These are phyloP conservation scores for Fraxinus velutina DNA, from an alignment of 305 asterid species.

Conservation along the genomic window DNA sequence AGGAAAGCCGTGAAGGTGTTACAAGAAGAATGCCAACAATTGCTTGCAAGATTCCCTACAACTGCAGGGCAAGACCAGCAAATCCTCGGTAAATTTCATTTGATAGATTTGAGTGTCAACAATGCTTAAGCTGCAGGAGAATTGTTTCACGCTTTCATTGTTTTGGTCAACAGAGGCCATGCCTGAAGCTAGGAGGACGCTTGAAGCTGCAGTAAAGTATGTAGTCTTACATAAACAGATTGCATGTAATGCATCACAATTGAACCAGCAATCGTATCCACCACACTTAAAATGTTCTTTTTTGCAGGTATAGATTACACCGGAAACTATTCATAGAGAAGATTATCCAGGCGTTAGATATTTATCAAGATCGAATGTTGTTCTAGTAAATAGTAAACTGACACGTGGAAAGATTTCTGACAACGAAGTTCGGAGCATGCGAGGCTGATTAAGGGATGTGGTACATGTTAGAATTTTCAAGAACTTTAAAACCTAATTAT, in stretches of 20 bases:
- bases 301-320: conserved; percentile 82
- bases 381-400: conserved; percentile 34
- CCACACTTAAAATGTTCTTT: conserved; percentile 6
- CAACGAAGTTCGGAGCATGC: background rate
- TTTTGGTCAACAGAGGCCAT: conserved; percentile 44
- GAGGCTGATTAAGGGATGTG: background rate
- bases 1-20: conserved; percentile 82
- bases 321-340: conserved; percentile 68
- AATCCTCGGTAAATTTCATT: conserved; percentile 60
- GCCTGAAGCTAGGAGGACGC: conserved; percentile 75
- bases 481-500: background rate
- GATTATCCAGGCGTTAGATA: conserved; percentile 71
- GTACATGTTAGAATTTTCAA: background rate
- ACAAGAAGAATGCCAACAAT: conserved; percentile 82
- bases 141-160: conserved; percentile 12
- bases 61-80: conserved; percentile 63
- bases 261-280: background rate
- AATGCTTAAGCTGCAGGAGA: background rate
- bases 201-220: conserved; percentile 83
- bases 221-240: conserved; percentile 17
- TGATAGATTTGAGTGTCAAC: conserved; percentile 18
- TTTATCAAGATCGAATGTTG: conserved; percentile 68
- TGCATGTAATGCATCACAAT: background rate
- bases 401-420: conserved; percentile 1
- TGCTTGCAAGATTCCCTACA: conserved; percentile 71